Evolutionary conservation across 352 stramenopile species (phyloP).

Genomic region (Globisporangium abappressorium): DNA sequence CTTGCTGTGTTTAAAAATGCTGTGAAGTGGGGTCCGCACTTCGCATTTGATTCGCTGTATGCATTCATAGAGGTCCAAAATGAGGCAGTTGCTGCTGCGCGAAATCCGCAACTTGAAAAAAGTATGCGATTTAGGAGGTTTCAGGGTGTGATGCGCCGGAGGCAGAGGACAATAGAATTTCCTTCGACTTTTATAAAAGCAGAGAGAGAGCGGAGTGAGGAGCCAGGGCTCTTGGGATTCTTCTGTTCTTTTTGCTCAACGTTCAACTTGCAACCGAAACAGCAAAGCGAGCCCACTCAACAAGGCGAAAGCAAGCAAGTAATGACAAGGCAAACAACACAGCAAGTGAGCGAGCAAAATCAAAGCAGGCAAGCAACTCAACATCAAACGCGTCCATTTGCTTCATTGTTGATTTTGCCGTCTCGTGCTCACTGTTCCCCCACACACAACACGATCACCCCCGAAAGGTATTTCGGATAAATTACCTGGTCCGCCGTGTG

Average conservation of each 20-base stretch:
- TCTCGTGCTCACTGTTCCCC: slow-evolving; percentile 13
- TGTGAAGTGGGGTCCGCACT: not conserved
- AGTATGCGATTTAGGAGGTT: not conserved
- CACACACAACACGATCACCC: not conserved
- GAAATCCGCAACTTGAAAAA: not conserved
- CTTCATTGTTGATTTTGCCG: slow-evolving; percentile 57
- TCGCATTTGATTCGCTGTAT: not conserved
- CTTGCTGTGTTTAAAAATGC: not conserved
- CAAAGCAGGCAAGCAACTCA: slow-evolving; percentile 8
- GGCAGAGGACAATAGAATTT: slow-evolving; percentile 6
- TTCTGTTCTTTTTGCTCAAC: slow-evolving; percentile 17
- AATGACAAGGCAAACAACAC: not conserved
- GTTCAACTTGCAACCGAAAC: slow-evolving; percentile 13
- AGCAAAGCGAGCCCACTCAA: not conserved
- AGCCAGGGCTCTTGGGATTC: slow-evolving; percentile 6
- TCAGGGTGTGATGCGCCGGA: slow-evolving; percentile 3
- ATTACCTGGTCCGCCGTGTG: slow-evolving; percentile 12
- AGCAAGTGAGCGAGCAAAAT: not conserved
- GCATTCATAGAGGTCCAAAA: not conserved
- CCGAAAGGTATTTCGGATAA: slow-evolving; percentile 1
- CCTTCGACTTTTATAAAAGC: slow-evolving; percentile 10
- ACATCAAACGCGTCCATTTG: slow-evolving; percentile 1
- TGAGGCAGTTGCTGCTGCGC: not conserved
- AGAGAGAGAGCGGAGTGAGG: slow-evolving; percentile 11
- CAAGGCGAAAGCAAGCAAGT: not conserved